Evolutionary conservation across 257 asterid genomes (phyloP), one percentile per base, ranked within the genome.

Genomic region (Salvia hispanica): DNA sequence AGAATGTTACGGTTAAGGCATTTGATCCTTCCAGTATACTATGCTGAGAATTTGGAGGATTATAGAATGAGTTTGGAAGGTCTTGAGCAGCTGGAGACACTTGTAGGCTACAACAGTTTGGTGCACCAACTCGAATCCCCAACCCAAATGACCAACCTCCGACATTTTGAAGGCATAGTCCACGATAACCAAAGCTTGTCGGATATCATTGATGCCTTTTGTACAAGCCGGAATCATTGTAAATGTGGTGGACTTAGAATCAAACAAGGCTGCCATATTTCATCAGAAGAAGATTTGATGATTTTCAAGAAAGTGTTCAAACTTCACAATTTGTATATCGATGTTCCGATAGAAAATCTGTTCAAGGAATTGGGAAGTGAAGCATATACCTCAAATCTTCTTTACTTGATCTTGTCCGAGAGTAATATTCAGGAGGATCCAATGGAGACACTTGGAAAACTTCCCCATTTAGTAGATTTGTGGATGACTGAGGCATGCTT

Each of bases 1-100:
- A 33, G 15, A 0, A 3, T 64, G 69, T 10, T 36, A 4, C 18
- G 51, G 11, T 25, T 77, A 21, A 72, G 18, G 52, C 51, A 50
- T 18, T 42, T 77, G 55, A 0, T 2, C 4, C 69, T 77, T 62
- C 64, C 67, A 16, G 7, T 0, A 0, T 57, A 18, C 16, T 6
- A 9, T 16, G 15, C 0, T 13, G 21, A n/a, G 16, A 1, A 21
- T 21, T 21, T 5, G 1, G n/a, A 8, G 37, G 51, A 42, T 3
- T 46, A 58, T 25, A 3, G 12, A 25, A 1, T 72, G 11, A 16
- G 58, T 5, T 37, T 72, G 46, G 40, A 55, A 5, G 63, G 63
- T 13, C 28, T 54, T 3, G 9, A 48, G 6, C 4, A 6, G 25
- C 3, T 48, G 9, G 54, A 48, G 10, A 48, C 28, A 0, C 25